Conservation (phyloP, 2,329 filamentous ascomycete species). For the Madurella fahalii region DNA sequence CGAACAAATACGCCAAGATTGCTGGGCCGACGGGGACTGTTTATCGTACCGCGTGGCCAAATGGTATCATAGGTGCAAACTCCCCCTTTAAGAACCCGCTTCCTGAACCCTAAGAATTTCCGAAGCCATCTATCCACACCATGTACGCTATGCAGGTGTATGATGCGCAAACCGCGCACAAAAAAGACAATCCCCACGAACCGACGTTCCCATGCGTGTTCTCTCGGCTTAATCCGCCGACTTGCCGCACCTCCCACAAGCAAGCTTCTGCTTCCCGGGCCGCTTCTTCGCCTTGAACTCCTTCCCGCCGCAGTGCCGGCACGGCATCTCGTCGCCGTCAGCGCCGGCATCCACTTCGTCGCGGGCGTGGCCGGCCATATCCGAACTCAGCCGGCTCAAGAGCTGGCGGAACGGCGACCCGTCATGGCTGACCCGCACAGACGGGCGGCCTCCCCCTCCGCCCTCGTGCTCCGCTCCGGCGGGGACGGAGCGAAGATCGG, state of each 20-base stretch:
- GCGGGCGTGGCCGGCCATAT: constrained; percentile 36
- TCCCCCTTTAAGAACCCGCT: not conserved
- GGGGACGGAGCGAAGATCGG: constrained; percentile 11
- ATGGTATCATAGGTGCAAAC: not conserved
- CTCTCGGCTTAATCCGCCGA: constrained; percentile 9
- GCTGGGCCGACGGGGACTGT: not conserved
- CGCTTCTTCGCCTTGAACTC: constrained; percentile 60
- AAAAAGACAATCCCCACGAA: too few relatives aligned
- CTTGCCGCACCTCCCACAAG: constrained; percentile 56
- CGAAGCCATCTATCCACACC: not conserved
- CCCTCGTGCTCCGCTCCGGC: constrained; percentile 1
- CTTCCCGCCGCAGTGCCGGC: constrained; percentile 54
- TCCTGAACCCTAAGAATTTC: not conserved
- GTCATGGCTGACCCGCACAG: constrained; percentile 6
- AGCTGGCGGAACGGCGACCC: constrained; percentile 14
- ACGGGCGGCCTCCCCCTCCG: not conserved
- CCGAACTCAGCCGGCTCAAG: constrained; percentile 47
- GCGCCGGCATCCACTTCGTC: constrained; percentile 23
- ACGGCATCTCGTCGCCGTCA: constrained; percentile 47
- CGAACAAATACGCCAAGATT: not conserved
- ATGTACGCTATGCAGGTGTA: not conserved
- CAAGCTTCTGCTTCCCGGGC: constrained; percentile 50
- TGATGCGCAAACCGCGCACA: not conserved
- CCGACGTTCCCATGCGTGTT: too few relatives aligned
- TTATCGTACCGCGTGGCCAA: too few relatives aligned